Conservation (phyloP, 768 basidiomycete genomes). For the Leucocoprinus sp. region DNA sequence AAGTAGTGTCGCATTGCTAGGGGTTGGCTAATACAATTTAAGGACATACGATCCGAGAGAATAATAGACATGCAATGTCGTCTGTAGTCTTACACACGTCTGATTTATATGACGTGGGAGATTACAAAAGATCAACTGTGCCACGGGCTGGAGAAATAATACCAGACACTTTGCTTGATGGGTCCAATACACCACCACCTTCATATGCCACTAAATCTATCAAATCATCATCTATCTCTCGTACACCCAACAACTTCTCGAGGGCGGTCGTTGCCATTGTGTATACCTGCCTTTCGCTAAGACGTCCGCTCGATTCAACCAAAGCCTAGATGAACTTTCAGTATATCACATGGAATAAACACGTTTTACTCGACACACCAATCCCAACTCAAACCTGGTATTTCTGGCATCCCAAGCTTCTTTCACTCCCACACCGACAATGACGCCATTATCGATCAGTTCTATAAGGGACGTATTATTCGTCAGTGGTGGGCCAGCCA, state of each 20-base stretch:
- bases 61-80: constrained; percentile 15
- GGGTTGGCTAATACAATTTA: constrained; percentile 38
- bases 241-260: constrained; percentile 30
- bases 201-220: constrained; percentile 55
- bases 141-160: constrained; percentile 44
- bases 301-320: constrained; percentile 37
- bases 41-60: constrained; percentile 9
- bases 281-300: constrained; percentile 33
- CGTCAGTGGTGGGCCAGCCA: constrained; percentile 71
- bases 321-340: constrained; percentile 25
- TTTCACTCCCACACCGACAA: constrained; percentile 61
- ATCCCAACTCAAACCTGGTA: constrained; percentile 68
- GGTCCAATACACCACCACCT: constrained; percentile 51
- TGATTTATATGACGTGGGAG: constrained; percentile 6
- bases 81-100: background rate
- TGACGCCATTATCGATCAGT: constrained; percentile 66
- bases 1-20: constrained; percentile 57
- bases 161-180: constrained; percentile 46
- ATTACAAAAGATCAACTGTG: constrained; percentile 43
- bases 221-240: constrained; percentile 30
- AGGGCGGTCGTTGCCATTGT: constrained; percentile 39
- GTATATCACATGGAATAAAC: constrained; percentile 4
- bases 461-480: constrained; percentile 52
- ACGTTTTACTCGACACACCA: constrained; percentile 41
- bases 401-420: constrained; percentile 71